phyloP scores from a whole-genome alignment of 2,329 filamentous ascomycete genomes.

The Aurifilum marmelostoma region DNA sequence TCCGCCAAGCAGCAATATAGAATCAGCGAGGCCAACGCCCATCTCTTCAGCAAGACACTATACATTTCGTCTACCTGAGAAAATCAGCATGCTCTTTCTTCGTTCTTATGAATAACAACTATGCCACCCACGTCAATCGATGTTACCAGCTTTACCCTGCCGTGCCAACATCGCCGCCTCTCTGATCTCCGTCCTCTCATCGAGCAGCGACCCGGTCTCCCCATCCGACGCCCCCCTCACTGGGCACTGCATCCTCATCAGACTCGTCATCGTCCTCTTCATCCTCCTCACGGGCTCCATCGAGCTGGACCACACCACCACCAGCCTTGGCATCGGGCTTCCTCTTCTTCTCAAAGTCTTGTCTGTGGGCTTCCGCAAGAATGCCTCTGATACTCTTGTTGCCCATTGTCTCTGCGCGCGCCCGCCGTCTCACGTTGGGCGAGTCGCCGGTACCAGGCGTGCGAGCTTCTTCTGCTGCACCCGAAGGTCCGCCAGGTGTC shows the following conservation, averaged over 20 bases:
- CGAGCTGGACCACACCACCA: constrained; percentile 27
- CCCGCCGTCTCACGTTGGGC: constrained; percentile 35
- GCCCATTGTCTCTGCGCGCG: constrained; percentile 41
- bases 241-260: constrained; percentile 30
- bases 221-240: constrained; percentile 44
- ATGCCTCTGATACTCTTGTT: constrained; percentile 58
- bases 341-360: constrained; percentile 87
- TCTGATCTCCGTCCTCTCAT: constrained; percentile 36
- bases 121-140: neutral
- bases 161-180: constrained; percentile 35
- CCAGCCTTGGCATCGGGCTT: constrained; percentile 35
- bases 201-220: constrained; percentile 34
- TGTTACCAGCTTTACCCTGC: constrained; percentile 21
- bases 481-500: constrained; percentile 18
- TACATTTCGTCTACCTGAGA: neutral
- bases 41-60: neutral
- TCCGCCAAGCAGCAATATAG: no score
- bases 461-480: constrained; percentile 28
- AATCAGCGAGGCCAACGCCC: neutral
- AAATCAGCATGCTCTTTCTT: neutral
- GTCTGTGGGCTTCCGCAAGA: constrained; percentile 82
- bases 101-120: neutral
- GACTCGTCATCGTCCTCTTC: constrained; percentile 35
- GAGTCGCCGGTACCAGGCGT: constrained; percentile 18
- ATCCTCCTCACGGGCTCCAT: constrained; percentile 31